Conservation (phyloP, 73 alveolate species). For the Stentor coeruleus region DNA sequence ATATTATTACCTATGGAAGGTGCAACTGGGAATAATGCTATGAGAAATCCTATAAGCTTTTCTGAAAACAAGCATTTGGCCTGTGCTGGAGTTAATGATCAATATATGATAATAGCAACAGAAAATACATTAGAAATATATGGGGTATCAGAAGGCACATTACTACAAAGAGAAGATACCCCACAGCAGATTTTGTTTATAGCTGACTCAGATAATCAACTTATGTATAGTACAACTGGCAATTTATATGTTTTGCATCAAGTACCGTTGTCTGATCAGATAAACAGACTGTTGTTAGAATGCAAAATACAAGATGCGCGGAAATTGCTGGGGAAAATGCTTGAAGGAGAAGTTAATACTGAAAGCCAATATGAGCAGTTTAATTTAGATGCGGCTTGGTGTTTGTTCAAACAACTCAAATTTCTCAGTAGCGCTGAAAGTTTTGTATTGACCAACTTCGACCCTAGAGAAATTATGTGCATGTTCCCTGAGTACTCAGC, state of each 20-base stretch:
- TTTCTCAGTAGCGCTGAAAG: constrained; percentile 14
- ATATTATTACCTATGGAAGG: constrained; percentile 5
- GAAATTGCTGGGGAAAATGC: background rate
- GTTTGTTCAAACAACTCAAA: background rate
- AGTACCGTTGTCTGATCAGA: constrained; percentile 16
- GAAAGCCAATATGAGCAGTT: constrained; percentile 24
- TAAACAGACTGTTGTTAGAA: background rate
- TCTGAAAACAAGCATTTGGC: background rate
- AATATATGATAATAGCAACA: background rate
- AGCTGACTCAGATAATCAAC: background rate
- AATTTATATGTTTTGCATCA: background rate
- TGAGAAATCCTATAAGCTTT: constrained; percentile 23
- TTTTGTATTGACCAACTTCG: constrained; percentile 19
- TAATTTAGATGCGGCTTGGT: constrained; percentile 30
- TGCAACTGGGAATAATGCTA: constrained; percentile 21
- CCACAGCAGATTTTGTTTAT: background rate
- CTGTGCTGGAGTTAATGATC: constrained; percentile 14
- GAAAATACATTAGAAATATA: constrained; percentile 14
- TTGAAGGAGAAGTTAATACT: constrained; percentile 1
- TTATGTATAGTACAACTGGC: constrained; percentile 1
- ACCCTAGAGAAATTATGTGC: constrained; percentile 27
- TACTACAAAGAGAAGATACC: background rate
- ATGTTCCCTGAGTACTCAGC: constrained; percentile 14
- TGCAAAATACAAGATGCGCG: constrained; percentile 24
- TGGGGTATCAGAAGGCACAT: background rate